These are phyloP conservation scores for Medicago arabica DNA, from an alignment of 306 rosid species.

Conservation along the genomic window DNA sequence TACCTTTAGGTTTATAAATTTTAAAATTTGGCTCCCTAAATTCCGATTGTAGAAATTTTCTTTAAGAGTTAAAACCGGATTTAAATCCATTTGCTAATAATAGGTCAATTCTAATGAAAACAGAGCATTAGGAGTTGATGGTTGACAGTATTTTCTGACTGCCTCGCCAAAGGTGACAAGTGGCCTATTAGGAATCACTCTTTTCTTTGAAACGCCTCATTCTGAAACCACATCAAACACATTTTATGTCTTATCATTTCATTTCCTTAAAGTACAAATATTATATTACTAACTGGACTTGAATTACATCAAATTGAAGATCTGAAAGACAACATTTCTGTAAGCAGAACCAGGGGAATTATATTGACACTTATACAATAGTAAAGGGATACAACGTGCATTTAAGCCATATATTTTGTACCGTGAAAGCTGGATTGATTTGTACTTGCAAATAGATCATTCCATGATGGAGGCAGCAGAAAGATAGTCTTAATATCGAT, in stretches of 20 bases:
- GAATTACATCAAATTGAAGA: constrained; percentile 25
- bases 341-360: constrained; percentile 13
- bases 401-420: constrained; percentile 11
- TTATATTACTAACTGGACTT: constrained; percentile 18
- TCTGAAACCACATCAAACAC: constrained; percentile 14
- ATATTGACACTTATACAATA: constrained; percentile 18
- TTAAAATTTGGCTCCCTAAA: constrained; percentile 25
- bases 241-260: constrained; percentile 1
- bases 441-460: constrained; percentile 23
- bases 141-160: constrained; percentile 14
- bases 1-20: constrained; percentile 10
- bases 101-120: constrained; percentile 15
- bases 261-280: not conserved
- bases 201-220: constrained; percentile 14
- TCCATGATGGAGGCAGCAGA: constrained; percentile 28
- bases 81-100: not conserved
- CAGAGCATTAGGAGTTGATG: constrained; percentile 19
- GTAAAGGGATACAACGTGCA: constrained; percentile 9
- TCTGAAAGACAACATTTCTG: constrained; percentile 10
- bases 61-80: constrained; percentile 6
- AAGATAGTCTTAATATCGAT: constrained; percentile 5
- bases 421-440: constrained; percentile 16
- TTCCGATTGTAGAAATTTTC: constrained; percentile 25
- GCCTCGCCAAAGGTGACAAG: not conserved
- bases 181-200: constrained; percentile 10